phyloP scores from a whole-genome alignment of 2,329 filamentous ascomycete genomes.

The Pseudodiploospora longispora region DNA sequence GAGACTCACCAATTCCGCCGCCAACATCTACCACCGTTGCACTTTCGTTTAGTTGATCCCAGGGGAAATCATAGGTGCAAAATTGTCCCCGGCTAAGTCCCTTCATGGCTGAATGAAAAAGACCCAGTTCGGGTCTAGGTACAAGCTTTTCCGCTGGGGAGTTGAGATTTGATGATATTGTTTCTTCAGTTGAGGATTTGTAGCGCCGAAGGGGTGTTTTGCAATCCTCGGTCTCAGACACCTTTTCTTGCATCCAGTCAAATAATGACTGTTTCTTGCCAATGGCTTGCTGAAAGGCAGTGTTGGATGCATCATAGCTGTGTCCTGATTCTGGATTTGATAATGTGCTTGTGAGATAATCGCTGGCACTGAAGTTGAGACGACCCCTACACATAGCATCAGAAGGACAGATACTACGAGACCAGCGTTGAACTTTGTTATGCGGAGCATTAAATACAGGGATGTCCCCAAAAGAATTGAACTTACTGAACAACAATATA shows the following conservation, averaged over 20 bases:
- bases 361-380: conserved; percentile 23
- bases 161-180: too few species aligned
- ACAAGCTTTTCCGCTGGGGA: neutral
- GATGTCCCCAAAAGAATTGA: neutral
- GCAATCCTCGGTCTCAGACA: neutral
- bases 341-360: conserved; percentile 19
- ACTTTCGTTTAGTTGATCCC: neutral
- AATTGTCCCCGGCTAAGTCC: neutral
- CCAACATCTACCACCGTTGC: conserved; percentile 1
- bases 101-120: neutral
- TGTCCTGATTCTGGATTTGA: conserved; percentile 23
- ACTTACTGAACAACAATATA: conserved; percentile 27
- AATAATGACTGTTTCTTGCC: conserved; percentile 4
- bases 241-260: conserved; percentile 3
- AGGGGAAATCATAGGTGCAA: neutral
- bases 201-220: neutral
- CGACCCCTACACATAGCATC: conserved; percentile 22
- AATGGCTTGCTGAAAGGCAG: conserved; percentile 8
- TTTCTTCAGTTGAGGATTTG: too few species aligned
- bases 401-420: conserved; percentile 8
- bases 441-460: neutral
- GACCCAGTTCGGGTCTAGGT: neutral
- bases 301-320: conserved; percentile 22
- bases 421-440: neutral
- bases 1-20: neutral